A percentile compares a stretch with the other conserved stretches of the same genome.
Conservation (phyloP, 352 stramenopile genomes). For the Globisporangium solare region DNA sequence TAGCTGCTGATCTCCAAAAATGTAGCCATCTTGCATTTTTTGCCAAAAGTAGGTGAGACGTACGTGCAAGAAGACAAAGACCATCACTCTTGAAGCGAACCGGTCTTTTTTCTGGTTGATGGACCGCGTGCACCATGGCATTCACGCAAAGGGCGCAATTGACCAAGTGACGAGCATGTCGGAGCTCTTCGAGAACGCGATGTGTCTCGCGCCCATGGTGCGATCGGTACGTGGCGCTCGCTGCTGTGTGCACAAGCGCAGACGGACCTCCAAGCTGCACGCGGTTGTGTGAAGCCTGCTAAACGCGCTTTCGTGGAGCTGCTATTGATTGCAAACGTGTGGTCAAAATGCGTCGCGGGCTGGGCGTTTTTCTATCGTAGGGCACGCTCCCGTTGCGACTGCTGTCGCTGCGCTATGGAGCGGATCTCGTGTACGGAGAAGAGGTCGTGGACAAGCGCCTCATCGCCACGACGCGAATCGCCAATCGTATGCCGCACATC, state of each 20-base stretch:
- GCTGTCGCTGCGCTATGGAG: conserved; percentile 89
- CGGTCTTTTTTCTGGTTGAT: not conserved
- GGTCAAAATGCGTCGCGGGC: no score
- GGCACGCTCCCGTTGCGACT: conserved; percentile 90
- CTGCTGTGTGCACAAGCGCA: not conserved
- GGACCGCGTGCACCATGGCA: not conserved
- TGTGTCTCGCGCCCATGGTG: conserved; percentile 93
- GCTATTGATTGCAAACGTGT: no score
- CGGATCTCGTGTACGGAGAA: conserved; percentile 92
- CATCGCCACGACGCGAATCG: conserved; percentile 66
- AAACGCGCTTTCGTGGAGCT: not conserved
- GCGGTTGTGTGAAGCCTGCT: not conserved
- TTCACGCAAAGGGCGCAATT: not conserved
- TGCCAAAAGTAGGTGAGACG: conserved; percentile 1
- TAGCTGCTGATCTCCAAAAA: not conserved
- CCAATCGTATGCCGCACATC: conserved; percentile 54
- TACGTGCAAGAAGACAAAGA: not conserved
- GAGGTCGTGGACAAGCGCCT: conserved; percentile 95
- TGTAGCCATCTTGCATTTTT: not conserved
- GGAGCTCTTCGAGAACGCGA: conserved; percentile 67
- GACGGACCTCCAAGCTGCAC: not conserved
- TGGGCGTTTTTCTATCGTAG: conserved; percentile 15
- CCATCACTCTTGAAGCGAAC: not conserved
- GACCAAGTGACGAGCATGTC: conserved; percentile 4
- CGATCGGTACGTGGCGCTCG: conserved; percentile 64